phyloP scores from a whole-genome alignment of 306 rosid species.

The Oemleria cerasiformis region DNA sequence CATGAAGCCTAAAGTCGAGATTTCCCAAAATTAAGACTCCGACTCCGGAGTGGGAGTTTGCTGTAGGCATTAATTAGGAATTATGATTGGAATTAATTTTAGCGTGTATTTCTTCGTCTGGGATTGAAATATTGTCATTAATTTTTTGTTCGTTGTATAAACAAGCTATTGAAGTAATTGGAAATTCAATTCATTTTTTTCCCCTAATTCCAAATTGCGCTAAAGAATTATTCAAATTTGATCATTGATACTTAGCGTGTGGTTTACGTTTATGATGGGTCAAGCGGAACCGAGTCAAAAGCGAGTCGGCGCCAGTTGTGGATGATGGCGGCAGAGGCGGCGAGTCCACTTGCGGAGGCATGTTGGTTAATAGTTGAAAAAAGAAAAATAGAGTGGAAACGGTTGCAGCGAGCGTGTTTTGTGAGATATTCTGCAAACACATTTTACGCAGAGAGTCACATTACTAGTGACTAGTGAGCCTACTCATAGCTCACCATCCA shows the following conservation, averaged over 20 bases:
- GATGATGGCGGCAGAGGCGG: neutral
- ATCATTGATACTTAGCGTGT: neutral
- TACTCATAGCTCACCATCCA: neutral
- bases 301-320: neutral
- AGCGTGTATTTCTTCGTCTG: neutral
- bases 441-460: neutral
- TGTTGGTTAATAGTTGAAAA: too few relatives aligned
- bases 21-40: constrained; percentile 25
- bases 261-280: neutral
- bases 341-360: neutral
- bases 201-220: neutral
- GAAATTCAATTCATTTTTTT: constrained; percentile 27
- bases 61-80: constrained; percentile 4
- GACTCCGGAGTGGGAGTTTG: neutral
- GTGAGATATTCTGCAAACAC: neutral
- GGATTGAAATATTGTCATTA: neutral
- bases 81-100: neutral
- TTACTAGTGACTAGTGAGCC: neutral
- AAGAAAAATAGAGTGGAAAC: too few relatives aligned
- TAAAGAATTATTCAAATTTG: neutral
- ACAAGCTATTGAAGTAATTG: constrained; percentile 27
- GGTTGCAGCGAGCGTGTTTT: neutral
- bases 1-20: constrained; percentile 42
- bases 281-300: neutral
- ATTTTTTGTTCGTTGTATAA: constrained; percentile 32